Conservation (phyloP, 805 yeast genomes). For the Candida chauliodis region DNA sequence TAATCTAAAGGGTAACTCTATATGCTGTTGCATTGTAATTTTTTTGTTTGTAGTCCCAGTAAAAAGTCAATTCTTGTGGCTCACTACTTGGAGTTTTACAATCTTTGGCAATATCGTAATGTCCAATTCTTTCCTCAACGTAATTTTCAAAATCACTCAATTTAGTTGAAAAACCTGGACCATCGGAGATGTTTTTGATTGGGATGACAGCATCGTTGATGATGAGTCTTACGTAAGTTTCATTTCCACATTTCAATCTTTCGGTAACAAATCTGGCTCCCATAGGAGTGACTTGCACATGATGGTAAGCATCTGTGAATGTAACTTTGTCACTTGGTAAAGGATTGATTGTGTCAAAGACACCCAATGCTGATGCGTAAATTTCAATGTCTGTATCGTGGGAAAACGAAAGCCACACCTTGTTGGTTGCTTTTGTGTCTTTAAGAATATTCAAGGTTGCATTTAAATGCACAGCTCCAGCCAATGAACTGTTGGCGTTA, state of each 20-base stretch:
- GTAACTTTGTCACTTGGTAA: constrained; percentile 46
- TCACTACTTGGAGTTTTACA: constrained; percentile 23
- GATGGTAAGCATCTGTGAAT: constrained; percentile 46
- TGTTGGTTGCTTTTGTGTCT: constrained; percentile 41
- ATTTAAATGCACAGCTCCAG: constrained; percentile 53
- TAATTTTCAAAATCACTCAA: constrained; percentile 31
- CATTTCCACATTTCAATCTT: constrained; percentile 27
- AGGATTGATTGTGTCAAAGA: constrained; percentile 41
- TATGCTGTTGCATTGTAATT: constrained; percentile 10
- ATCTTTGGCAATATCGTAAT: constrained; percentile 15
- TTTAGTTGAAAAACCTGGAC: constrained; percentile 44
- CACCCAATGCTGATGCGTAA: constrained; percentile 62
- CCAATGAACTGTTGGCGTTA: constrained; percentile 49
- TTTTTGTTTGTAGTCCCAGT: constrained; percentile 34
- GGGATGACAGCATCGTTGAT: constrained; percentile 42
- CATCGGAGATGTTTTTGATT: constrained; percentile 27
- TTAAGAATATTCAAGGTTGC: constrained; percentile 48
- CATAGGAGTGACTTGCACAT: constrained; percentile 36
- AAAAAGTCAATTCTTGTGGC: constrained; percentile 33
- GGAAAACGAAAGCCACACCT: constrained; percentile 64
- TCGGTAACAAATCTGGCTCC: constrained; percentile 39
- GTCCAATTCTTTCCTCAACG: constrained; percentile 23
- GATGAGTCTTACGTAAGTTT: constrained; percentile 34
- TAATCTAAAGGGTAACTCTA: constrained; percentile 6
- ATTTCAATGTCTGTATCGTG: constrained; percentile 71